Percentiles rank a stretch among this genome's conserved stretches.
These are phyloP conservation scores for Falciphora oryzae DNA, from an alignment of 2,329 filamentous ascomycete species.

Conservation along the genomic window DNA sequence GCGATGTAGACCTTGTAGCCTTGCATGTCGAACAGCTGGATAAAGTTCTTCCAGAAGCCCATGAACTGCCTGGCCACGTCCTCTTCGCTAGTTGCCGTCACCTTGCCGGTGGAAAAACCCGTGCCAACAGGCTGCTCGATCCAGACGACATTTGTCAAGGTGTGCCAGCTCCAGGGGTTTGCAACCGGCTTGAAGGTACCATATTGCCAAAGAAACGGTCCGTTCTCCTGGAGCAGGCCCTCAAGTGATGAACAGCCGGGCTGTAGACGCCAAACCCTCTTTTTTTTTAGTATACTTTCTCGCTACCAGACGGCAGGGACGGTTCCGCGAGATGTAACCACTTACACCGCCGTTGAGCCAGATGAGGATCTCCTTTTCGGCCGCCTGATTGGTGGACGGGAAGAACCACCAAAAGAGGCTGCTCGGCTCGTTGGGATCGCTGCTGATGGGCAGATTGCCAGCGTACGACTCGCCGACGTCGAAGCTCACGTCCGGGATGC, in stretches of 20 bases:
- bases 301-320: no score
- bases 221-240: constrained; percentile 68
- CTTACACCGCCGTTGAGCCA: constrained; percentile 47
- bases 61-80: constrained; percentile 64
- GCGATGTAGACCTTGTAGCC: constrained; percentile 63
- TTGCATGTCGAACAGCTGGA: constrained; percentile 59
- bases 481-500: constrained; percentile 60
- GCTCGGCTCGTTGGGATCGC: constrained; percentile 32
- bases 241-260: constrained; percentile 53
- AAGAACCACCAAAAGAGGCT: constrained; percentile 62
- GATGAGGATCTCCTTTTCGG: constrained; percentile 51
- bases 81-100: constrained; percentile 56
- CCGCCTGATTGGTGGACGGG: constrained; percentile 42
- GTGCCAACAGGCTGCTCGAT: constrained; percentile 60
- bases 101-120: constrained; percentile 59
- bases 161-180: constrained; percentile 65
- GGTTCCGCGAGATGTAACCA: background rate
- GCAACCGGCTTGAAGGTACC: constrained; percentile 57
- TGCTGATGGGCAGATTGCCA: constrained; percentile 52
- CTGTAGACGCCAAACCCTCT: constrained; percentile 17
- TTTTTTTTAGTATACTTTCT: background rate
- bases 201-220: constrained; percentile 61
- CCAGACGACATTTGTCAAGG: constrained; percentile 70
- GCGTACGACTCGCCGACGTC: constrained; percentile 60
- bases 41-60: constrained; percentile 70